These are phyloP conservation scores for Trichophyton equinum DNA, from an alignment of 2,329 filamentous ascomycete species.

Conservation along the genomic window DNA sequence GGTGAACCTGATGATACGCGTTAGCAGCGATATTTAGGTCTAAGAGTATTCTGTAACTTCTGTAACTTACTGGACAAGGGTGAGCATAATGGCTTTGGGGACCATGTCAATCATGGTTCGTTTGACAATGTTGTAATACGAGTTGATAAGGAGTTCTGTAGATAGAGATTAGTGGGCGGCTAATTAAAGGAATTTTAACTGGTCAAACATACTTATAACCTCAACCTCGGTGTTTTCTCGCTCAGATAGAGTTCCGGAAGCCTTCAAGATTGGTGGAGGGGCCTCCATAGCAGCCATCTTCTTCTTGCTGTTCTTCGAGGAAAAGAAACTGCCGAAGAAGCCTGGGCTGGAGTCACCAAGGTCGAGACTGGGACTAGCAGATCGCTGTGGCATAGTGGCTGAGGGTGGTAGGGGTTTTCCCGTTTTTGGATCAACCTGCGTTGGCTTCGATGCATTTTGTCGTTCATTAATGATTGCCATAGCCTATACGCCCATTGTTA, in stretches of 20 bases:
- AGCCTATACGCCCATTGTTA: constrained; percentile 39
- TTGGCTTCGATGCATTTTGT: constrained; percentile 66
- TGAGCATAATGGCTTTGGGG: constrained; percentile 97
- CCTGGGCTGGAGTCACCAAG: constrained; percentile 51
- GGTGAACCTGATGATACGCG: constrained; percentile 51
- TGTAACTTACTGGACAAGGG: constrained; percentile 70
- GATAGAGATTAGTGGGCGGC: not conserved
- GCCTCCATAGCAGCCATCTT: constrained; percentile 99
- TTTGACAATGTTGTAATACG: constrained; percentile 96
- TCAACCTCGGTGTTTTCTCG: constrained; percentile 93
- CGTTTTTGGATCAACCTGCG: constrained; percentile 95
- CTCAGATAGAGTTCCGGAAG: constrained; percentile 83
- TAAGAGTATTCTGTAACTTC: constrained; percentile 34
- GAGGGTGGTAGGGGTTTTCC: constrained; percentile 73
- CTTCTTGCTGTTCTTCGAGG: constrained; percentile 99
- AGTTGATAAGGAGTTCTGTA: constrained; percentile 80
- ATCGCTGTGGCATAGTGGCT: constrained; percentile 51
- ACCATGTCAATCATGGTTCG: constrained; percentile 99
- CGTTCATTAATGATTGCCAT: constrained; percentile 98
- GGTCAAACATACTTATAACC: constrained; percentile 69
- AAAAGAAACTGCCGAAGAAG: constrained; percentile 98
- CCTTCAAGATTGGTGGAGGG: constrained; percentile 83
- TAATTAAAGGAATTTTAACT: not conserved
- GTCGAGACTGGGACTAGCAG: constrained; percentile 62
- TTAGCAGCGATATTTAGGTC: not conserved